Evolutionary conservation across 352 stramenopile genomes (phyloP).

Genomic region (Blastocystis sp.): DNA sequence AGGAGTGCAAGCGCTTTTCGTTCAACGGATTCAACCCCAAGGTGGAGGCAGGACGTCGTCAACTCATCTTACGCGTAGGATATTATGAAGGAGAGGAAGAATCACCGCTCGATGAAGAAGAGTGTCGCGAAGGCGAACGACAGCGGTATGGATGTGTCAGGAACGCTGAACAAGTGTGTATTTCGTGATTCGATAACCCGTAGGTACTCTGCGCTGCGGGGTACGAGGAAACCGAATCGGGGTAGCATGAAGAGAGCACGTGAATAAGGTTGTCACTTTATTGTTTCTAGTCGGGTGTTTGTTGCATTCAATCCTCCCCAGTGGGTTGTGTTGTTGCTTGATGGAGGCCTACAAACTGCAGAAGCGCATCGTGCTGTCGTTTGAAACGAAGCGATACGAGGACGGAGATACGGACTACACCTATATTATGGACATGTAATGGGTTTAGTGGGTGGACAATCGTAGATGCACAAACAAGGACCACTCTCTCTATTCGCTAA

Average conservation of each 20-base stretch:
- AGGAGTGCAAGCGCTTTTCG: slow-evolving; percentile 68
- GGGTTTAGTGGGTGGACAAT: not conserved
- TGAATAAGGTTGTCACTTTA: slow-evolving; percentile 65
- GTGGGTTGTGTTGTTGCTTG: not conserved
- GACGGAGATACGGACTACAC: slow-evolving; percentile 64
- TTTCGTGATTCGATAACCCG: not conserved
- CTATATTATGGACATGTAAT: slow-evolving; percentile 38
- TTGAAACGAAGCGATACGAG: slow-evolving; percentile 50
- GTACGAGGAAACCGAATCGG: not conserved
- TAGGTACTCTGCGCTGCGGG: slow-evolving; percentile 57
- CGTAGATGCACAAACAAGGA: slow-evolving; percentile 34
- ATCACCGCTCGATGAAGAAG: slow-evolving; percentile 42
- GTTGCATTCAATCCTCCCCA: slow-evolving; percentile 21
- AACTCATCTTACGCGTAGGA: slow-evolving; percentile 1
- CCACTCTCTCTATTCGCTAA: slow-evolving; percentile 29
- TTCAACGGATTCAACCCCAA: slow-evolving; percentile 59
- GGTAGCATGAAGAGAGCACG: slow-evolving; percentile 15
- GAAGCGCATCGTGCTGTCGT: slow-evolving; percentile 52
- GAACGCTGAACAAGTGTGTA: slow-evolving; percentile 45
- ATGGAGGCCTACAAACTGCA: slow-evolving; percentile 42
- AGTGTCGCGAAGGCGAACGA: slow-evolving; percentile 11
- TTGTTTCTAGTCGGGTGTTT: slow-evolving; percentile 28
- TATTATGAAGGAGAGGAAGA: slow-evolving; percentile 60
- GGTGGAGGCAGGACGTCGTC: not conserved
- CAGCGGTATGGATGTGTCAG: not conserved